phyloP scores from a whole-genome alignment of 805 yeast species.

The Yamadazyma takamatsuzukensis region DNA sequence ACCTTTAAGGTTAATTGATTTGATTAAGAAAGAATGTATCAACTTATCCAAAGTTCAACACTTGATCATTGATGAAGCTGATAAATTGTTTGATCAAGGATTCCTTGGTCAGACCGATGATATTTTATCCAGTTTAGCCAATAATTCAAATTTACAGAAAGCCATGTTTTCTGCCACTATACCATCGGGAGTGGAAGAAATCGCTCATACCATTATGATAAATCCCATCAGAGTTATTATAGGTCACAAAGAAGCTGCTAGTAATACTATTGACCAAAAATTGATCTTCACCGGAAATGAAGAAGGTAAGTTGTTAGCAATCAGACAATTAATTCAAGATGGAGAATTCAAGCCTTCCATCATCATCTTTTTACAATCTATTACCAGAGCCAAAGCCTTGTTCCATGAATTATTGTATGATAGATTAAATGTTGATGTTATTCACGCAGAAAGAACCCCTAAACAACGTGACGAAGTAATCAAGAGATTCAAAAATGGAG shows the following conservation, averaged over 20 bases:
- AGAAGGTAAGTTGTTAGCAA: slow-evolving; percentile 90
- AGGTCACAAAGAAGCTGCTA: slow-evolving; percentile 94
- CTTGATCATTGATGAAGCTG: slow-evolving; percentile 92
- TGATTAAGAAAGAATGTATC: slow-evolving; percentile 58
- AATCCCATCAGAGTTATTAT: slow-evolving; percentile 84
- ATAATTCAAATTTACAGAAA: slow-evolving; percentile 49
- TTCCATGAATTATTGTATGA: slow-evolving; percentile 92
- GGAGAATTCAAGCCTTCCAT: slow-evolving; percentile 93
- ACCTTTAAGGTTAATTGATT: slow-evolving; percentile 82
- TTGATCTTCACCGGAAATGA: slow-evolving; percentile 87
- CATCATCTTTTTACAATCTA: slow-evolving; percentile 85
- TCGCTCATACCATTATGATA: slow-evolving; percentile 80
- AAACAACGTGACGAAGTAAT: slow-evolving; percentile 83
- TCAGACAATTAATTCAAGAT: slow-evolving; percentile 78
- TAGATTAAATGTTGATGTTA: slow-evolving; percentile 87
- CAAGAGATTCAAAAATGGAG: slow-evolving; percentile 82
- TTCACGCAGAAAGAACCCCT: slow-evolving; percentile 91
- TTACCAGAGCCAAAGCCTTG: slow-evolving; percentile 90
- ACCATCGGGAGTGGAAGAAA: slow-evolving; percentile 87
- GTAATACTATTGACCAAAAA: slow-evolving; percentile 74
- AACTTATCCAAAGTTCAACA: slow-evolving; percentile 66
- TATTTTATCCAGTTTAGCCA: slow-evolving; percentile 58
- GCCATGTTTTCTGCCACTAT: slow-evolving; percentile 94
- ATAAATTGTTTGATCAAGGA: slow-evolving; percentile 80
- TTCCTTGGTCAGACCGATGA: slow-evolving; percentile 90